These are phyloP conservation scores for Boletus pseudo-olivaceus DNA, from an alignment of 768 basidiomycete genomes.

Conservation along the genomic window DNA sequence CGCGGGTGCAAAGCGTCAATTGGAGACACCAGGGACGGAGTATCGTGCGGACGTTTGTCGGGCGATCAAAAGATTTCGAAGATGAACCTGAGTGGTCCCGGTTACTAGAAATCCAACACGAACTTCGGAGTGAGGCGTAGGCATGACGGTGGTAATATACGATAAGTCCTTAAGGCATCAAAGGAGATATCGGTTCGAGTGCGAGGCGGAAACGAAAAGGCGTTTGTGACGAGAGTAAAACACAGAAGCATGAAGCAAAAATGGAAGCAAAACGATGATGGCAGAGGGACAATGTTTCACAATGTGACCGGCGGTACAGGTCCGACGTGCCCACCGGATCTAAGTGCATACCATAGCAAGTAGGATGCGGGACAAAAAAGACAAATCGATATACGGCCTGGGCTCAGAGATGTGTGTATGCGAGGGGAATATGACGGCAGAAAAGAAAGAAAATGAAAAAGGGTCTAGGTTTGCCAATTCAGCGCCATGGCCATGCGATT, in stretches of 20 bases:
- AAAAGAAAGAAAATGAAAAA: not conserved
- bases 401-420: constrained; percentile 4
- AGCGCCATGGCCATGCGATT: constrained; percentile 67
- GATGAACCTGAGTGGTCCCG: constrained; percentile 83
- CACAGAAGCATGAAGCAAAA: constrained; percentile 9
- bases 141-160: constrained; percentile 18
- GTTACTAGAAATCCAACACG: constrained; percentile 54
- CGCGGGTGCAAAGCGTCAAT: constrained; percentile 53
- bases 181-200: not conserved
- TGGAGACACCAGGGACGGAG: constrained; percentile 89
- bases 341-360: not conserved
- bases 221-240: constrained; percentile 9
- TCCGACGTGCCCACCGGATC: constrained; percentile 2
- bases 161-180: not conserved
- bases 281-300: constrained; percentile 17
- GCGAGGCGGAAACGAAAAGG: not conserved
- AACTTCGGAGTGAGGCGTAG: constrained; percentile 19
- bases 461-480: constrained; percentile 41
- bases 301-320: constrained; percentile 6
- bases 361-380: not conserved
- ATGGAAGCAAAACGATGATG: not conserved
- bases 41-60: constrained; percentile 85
- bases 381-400: not conserved
- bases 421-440: not conserved
- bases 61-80: constrained; percentile 80